Evolutionary conservation across 495 filamentous ascomycete genomes (phyloP), one percentile per base, ranked within the genome.

Genomic region (Talaromyces proteolyticus): DNA sequence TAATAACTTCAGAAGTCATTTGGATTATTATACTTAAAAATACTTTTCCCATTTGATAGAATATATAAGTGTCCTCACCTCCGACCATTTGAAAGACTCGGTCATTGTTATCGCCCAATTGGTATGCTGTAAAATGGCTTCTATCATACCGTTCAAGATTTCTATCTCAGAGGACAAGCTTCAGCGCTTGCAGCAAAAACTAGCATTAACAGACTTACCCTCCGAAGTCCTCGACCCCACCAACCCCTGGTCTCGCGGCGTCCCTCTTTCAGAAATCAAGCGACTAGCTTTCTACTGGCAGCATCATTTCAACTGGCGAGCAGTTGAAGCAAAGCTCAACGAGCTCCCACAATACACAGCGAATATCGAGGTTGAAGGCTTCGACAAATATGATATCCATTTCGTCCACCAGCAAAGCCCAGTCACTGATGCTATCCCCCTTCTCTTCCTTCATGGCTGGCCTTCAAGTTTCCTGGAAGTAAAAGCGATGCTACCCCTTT

Each of bases 401-500:
- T 77, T 75, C 54, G 49, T 77, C 19, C 70, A 77, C 50, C 68
- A 73, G 42, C 50, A 55, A 18, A 72, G 60, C 47, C 43, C 56
- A 2, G 51, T 53, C 5, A 44, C 55, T 12, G 51, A 59, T 23
- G 72, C 73, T 4, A 67, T 72, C 23, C 71, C 74, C 0, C 46
- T 76, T 3, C 63, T 76, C 5, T 74, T 77, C 41, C 52, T 61
- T 14, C 74, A 77, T 55, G 72, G 74, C 22, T 76, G 73, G 67
- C 70, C 70, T 2, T 68, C 70, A 6, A 65, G 57, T 19, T 74
- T 74, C 24, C 44, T 70, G 3, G 68, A 73, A 51, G 68, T 69
- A 2, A 55, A 53, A 10, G 69, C 68, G 23, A 56, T 74, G 18
- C 42, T 72, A 16, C 55, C 68, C 6, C 26, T 61, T 19, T 56